Conservation (phyloP, 176 grass and related monocot species). For the sorghum (Sorghum bicolor) region DNA sequence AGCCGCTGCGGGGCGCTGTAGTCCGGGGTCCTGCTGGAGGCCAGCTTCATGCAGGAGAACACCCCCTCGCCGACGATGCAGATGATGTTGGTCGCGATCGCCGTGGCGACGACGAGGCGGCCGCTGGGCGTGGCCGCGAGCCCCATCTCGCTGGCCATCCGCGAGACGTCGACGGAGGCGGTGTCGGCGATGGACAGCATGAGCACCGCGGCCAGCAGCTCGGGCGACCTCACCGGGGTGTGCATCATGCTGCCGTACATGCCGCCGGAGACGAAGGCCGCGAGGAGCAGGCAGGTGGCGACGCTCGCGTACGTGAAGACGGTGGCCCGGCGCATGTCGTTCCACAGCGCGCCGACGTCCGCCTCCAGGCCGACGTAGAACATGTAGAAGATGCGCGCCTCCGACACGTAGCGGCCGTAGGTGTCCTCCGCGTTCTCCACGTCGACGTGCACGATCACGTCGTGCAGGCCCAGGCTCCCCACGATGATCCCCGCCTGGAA, state of each 20-base stretch:
- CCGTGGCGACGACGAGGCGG: conserved; percentile 24
- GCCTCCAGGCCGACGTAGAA: conserved; percentile 49
- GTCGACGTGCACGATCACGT: conserved; percentile 43
- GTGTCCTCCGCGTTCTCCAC: conserved; percentile 45
- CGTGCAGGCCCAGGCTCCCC: conserved; percentile 41
- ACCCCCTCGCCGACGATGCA: conserved; percentile 45
- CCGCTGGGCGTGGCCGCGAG: conserved; percentile 29
- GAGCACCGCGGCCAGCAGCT: conserved; percentile 47
- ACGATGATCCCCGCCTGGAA: conserved; percentile 45
- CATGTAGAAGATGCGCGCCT: conserved; percentile 43
- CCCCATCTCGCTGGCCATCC: conserved; percentile 32
- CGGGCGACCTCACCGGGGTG: conserved; percentile 39
- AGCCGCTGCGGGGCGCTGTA: conserved; percentile 28
- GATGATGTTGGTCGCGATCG: conserved; percentile 33
- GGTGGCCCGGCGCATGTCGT: conserved; percentile 39
- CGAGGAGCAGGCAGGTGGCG: conserved; percentile 41
- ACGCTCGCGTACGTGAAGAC: conserved; percentile 38
- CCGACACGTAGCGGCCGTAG: conserved; percentile 27
- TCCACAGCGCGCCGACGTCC: conserved; percentile 48
- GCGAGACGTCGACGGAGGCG: conserved; percentile 31
- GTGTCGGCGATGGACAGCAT: conserved; percentile 46
- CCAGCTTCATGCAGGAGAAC: conserved; percentile 46
- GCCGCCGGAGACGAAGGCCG: conserved; percentile 45
- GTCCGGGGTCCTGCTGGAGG: background rate
- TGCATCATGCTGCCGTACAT: conserved; percentile 66